A percentile compares a stretch with the other conserved stretches of the same genome.
phyloP scores from a whole-genome alignment of 192 early-diverging fungal species.

The Hyaloraphidium curvatum region DNA sequence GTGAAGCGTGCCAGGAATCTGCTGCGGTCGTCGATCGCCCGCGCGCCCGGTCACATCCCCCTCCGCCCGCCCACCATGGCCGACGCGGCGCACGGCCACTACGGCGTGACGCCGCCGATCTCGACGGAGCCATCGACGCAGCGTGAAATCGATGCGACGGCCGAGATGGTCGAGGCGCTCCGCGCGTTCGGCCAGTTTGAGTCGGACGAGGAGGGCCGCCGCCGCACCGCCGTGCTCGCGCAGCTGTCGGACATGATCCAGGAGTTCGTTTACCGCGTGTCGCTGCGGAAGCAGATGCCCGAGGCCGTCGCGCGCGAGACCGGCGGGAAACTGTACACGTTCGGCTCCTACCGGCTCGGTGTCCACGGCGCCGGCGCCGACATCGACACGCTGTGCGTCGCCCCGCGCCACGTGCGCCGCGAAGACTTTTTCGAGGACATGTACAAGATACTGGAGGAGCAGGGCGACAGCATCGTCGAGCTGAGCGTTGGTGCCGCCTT shows the following conservation, averaged over 20 bases:
- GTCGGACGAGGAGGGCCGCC: conserved; percentile 54
- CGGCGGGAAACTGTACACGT: conserved; percentile 94
- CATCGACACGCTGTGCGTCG: conserved; percentile 96
- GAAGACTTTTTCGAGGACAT: conserved; percentile 87
- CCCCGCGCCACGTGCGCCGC: conserved; percentile 67
- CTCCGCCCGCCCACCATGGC: no score
- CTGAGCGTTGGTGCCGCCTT: conserved; percentile 46
- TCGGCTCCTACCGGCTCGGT: conserved; percentile 87
- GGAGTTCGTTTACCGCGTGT: conserved; percentile 72
- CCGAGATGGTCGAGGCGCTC: conserved; percentile 46
- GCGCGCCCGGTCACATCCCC: no score
- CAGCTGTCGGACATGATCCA: conserved; percentile 76
- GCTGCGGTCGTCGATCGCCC: no score
- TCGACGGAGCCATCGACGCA: conserved; percentile 35
- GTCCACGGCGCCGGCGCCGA: conserved; percentile 81
- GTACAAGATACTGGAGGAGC: conserved; percentile 61
- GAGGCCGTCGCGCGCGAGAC: conserved; percentile 68
- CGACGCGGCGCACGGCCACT: no score
- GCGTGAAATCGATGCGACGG: conserved; percentile 48
- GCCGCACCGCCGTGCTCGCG: conserved; percentile 39
- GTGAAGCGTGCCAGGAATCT: no score
- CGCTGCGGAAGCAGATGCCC: conserved; percentile 48
- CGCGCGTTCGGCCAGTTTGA: conserved; percentile 67
- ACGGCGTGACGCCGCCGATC: conserved; percentile 24
- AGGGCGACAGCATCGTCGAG: conserved; percentile 70